phyloP scores from a whole-genome alignment of 768 basidiomycete species.

The Leccinum disarticulatum region DNA sequence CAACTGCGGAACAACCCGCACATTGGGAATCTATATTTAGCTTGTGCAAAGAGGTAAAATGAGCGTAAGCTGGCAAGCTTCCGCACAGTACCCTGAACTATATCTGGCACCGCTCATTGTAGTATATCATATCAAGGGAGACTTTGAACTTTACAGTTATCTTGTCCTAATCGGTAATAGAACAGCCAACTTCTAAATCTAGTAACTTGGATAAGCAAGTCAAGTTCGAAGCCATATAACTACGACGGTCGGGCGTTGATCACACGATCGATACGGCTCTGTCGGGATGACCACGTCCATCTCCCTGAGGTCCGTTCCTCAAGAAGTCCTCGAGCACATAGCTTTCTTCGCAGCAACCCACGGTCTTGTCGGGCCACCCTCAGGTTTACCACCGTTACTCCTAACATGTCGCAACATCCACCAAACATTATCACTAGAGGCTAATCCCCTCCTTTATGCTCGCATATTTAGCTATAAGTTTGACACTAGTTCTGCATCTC shows the following conservation, averaged over 20 bases:
- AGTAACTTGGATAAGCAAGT: constrained; percentile 4
- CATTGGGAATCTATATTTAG: constrained; percentile 56
- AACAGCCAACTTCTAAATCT: neutral
- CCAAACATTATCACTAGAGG: constrained; percentile 46
- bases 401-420: constrained; percentile 48
- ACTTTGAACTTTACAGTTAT: no score
- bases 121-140: neutral
- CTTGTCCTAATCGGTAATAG: neutral
- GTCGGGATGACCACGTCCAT: constrained; percentile 13
- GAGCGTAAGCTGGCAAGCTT: constrained; percentile 4
- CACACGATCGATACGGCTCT: neutral
- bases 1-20: constrained; percentile 34
- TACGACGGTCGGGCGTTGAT: neutral
- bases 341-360: constrained; percentile 62
- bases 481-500: constrained; percentile 51
- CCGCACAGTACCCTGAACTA: constrained; percentile 1
- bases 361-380: constrained; percentile 58
- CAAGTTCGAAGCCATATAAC: neutral
- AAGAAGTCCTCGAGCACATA: constrained; percentile 78
- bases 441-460: constrained; percentile 72
- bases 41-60: constrained; percentile 41
- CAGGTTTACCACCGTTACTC: constrained; percentile 56
- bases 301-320: constrained; percentile 56
- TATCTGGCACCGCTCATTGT: neutral
- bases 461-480: constrained; percentile 68